Percentiles rank a stretch among this genome's conserved stretches.
Conservation (phyloP, 2,329 filamentous ascomycete species). For the Parastagonospora avenae region DNA sequence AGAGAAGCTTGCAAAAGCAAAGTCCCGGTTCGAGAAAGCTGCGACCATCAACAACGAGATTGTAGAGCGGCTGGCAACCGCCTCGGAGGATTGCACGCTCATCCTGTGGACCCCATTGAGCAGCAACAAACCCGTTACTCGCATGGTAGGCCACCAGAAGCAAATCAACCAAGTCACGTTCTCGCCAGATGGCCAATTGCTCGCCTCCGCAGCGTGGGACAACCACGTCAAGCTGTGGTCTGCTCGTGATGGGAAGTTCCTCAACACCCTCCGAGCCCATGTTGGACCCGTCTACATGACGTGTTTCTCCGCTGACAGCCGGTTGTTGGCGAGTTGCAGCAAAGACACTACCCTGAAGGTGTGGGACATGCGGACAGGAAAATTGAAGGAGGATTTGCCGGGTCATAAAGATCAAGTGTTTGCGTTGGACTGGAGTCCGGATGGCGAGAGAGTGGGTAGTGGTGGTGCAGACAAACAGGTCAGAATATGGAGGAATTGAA, state of each 20-base stretch:
- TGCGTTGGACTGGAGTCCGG: constrained; percentile 92
- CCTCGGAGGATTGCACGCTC: constrained; percentile 95
- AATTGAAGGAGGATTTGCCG: constrained; percentile 80
- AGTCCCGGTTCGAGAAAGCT: constrained; percentile 82
- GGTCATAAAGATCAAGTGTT: constrained; percentile 94
- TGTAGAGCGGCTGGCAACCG: constrained; percentile 84
- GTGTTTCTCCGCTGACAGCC: constrained; percentile 88
- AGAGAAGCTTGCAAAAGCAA: constrained; percentile 75
- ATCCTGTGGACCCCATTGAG: constrained; percentile 86
- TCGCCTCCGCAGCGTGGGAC: constrained; percentile 90
- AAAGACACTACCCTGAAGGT: constrained; percentile 95
- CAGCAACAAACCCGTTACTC: constrained; percentile 82
- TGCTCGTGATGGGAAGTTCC: constrained; percentile 75
- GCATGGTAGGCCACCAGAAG: constrained; percentile 93
- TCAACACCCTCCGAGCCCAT: constrained; percentile 86
- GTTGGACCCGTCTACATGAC: constrained; percentile 92
- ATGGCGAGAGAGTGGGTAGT: constrained; percentile 85
- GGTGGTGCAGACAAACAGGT: constrained; percentile 89
- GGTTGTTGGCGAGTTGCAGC: constrained; percentile 83
- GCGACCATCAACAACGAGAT: constrained; percentile 76
- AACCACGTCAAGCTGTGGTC: constrained; percentile 96
- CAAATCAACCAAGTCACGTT: constrained; percentile 96
- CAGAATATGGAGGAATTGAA: constrained; percentile 66
- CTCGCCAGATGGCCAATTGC: constrained; percentile 83
- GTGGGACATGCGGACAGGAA: constrained; percentile 87